Evolutionary conservation across 345 rosid genomes (phyloP), one percentile per base, ranked within the genome.

Genomic region (Noccaea caerulescens): DNA sequence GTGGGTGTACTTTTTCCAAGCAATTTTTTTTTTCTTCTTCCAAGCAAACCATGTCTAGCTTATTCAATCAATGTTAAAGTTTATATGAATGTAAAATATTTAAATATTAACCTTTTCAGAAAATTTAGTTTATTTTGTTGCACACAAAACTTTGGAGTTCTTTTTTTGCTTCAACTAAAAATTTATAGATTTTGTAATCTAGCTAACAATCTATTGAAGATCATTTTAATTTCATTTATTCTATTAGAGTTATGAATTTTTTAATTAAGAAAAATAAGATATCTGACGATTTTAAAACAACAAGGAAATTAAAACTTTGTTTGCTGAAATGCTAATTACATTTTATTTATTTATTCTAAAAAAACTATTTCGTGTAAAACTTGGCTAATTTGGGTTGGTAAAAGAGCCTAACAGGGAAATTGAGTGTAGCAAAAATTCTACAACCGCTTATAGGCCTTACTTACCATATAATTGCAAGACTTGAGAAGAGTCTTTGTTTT

Each of bases 1-100:
- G 8, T 63, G 34, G 50, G 42, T 72, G 43, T 54, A 58, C 6
- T 57, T 65, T 73, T 47, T 73, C 58, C 16, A 32, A 66, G 27
- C 59, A 58, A 42, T 16, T 16, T 16, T 16, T 16, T 16, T 16
- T 16, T 16, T 16, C 8, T 57, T 65, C 65, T 47, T 73, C 58
- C 16, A 32, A 66, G 27, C 59, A 58, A 42, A 39, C 59, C 6
- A 45, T 20, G 41, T 37, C 3, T 27, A 27, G 23, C 4, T 25
- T 32, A 13, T 36, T 63, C 38, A 11, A 46, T 63, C 5, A 49
- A 9, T 4, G 3, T 30, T 18, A 30, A 5, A 1, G 45, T 56
- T 12, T 53, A 42, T 5, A 61, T 10, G 36, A 43, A 4, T 41
- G 5, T 33, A 5, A 23, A 57, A 33, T 44, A 20, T 8, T 8